These are phyloP conservation scores for Verbena officinalis DNA, from an alignment of 257 asterid genomes.

Conservation along the genomic window DNA sequence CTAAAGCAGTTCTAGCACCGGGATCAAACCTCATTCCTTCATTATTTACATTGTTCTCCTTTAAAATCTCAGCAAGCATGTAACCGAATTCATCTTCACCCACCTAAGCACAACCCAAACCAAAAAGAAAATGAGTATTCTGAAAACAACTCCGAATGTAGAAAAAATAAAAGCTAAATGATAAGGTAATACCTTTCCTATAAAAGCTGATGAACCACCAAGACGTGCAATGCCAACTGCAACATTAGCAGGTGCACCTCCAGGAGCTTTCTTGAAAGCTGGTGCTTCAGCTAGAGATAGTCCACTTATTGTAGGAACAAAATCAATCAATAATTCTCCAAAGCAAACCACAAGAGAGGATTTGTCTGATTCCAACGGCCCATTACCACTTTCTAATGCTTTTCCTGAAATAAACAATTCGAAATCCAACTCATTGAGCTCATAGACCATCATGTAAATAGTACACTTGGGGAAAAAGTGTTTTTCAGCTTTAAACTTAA, in stretches of 20 bases:
- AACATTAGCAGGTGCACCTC: conserved; percentile 99
- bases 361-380: conserved; percentile 53
- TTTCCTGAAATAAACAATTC: conserved; percentile 44
- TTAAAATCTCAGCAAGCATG: conserved; percentile 92
- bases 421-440: conserved; percentile 8
- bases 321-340: conserved; percentile 98
- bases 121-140: conserved; percentile 15
- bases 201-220: conserved; percentile 93
- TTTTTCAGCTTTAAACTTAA: no score
- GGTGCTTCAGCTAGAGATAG: conserved; percentile 92
- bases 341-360: conserved; percentile 87
- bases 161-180: background rate
- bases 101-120: conserved; percentile 53
- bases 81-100: conserved; percentile 99
- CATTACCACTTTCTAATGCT: conserved; percentile 57
- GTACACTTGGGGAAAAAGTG: no score
- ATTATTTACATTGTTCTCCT: conserved; percentile 85
- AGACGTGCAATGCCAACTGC: conserved; percentile 99
- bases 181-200: conserved; percentile 71
- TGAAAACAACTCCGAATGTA: background rate
- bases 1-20: conserved; percentile 98
- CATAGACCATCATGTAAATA: conserved; percentile 4
- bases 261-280: conserved; percentile 95
- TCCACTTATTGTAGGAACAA: conserved; percentile 89
- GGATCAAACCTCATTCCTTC: conserved; percentile 96